Evolutionary conservation across 352 stramenopile genomes (phyloP).

Genomic region (Globisporangium barbulae): DNA sequence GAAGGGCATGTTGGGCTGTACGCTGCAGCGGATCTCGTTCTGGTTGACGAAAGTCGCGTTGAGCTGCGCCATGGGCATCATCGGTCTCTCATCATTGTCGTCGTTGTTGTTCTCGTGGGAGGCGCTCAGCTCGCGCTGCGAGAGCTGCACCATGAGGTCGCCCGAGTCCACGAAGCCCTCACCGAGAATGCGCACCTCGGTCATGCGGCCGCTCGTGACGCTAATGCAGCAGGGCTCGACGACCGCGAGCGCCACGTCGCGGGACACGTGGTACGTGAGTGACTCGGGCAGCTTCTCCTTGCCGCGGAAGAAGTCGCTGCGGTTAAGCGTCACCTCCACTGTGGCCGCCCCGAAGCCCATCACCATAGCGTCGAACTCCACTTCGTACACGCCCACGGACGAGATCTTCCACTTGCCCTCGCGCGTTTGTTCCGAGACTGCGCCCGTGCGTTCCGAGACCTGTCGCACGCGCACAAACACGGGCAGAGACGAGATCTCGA

Average conservation of each 20-base stretch:
- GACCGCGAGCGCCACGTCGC: constrained; percentile 36
- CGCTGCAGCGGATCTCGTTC: constrained; percentile 52
- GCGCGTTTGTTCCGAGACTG: constrained; percentile 47
- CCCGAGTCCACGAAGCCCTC: constrained; percentile 62
- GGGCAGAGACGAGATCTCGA: constrained; percentile 40
- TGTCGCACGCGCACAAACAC: constrained; percentile 60
- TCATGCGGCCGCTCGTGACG: constrained; percentile 51
- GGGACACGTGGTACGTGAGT: constrained; percentile 46
- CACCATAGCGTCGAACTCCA: constrained; percentile 55
- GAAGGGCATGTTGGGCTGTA: constrained; percentile 67
- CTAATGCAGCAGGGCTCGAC: constrained; percentile 59
- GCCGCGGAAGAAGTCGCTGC: constrained; percentile 43
- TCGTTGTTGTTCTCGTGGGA: neutral
- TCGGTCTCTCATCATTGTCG: neutral
- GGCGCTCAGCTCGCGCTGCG: constrained; percentile 35
- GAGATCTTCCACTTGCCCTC: constrained; percentile 54
- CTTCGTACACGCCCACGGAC: constrained; percentile 46
- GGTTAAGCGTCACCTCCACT: constrained; percentile 60
- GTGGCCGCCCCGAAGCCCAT: constrained; percentile 46
- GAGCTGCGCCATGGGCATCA: constrained; percentile 34
- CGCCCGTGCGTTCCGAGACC: constrained; percentile 44
- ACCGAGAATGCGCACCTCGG: constrained; percentile 49
- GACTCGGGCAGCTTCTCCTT: constrained; percentile 35
- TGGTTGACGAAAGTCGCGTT: constrained; percentile 44
- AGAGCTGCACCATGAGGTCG: constrained; percentile 51